Evolutionary conservation across 2,329 filamentous ascomycete species (phyloP).

Genomic region (Sporothrix globosa): DNA sequence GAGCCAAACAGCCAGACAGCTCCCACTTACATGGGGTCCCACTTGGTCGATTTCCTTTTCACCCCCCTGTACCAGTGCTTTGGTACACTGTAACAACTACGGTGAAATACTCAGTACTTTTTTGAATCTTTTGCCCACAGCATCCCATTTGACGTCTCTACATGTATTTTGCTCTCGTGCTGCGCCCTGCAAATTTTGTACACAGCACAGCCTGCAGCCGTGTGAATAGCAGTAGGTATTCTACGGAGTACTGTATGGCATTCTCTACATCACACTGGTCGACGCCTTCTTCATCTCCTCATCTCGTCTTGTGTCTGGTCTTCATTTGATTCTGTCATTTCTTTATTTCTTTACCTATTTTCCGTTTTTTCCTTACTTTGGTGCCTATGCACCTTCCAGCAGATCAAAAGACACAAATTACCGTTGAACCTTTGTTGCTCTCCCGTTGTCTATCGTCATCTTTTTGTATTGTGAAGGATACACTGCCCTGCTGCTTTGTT

Average conservation of each 20-base stretch:
- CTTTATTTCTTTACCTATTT: too few species aligned
- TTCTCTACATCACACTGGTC: neutral
- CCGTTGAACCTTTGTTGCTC: neutral
- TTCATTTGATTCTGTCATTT: neutral
- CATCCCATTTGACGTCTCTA: neutral
- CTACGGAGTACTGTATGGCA: neutral
- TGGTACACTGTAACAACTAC: neutral
- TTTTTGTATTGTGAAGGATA: neutral
- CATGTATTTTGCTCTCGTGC: too few species aligned
- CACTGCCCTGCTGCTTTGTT: neutral
- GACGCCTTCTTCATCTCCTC: constrained; percentile 11
- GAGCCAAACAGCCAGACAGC: neutral
- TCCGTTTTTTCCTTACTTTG: constrained; percentile 1
- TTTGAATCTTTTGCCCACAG: too few species aligned
- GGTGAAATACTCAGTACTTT: neutral
- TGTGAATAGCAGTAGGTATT: neutral
- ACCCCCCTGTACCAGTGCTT: neutral
- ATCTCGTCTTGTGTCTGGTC: neutral
- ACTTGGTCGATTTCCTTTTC: constrained; percentile 3
- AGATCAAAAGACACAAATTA: constrained; percentile 24
- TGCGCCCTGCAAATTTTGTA: too few species aligned
- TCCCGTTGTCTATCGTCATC: neutral
- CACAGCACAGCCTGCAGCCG: too few species aligned
- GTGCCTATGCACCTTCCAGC: constrained; percentile 29
- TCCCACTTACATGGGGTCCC: constrained; percentile 6